Base-by-base conservation (phyloP, 1,284 basidiomycete species). In the Takashimella koratensis region DNA sequence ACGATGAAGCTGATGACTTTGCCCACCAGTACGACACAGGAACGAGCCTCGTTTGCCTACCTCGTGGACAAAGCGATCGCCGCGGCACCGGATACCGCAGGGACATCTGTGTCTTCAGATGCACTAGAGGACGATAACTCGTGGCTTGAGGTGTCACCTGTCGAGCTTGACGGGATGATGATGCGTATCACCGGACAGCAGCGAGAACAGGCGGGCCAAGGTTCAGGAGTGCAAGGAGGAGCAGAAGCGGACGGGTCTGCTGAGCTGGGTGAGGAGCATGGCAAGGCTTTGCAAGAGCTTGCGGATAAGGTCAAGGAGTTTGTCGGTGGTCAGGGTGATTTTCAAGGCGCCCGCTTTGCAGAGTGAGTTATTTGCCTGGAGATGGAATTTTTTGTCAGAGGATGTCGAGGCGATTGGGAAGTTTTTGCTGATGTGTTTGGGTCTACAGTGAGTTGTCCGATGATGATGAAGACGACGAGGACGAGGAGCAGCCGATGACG, bases 291-390 rank as follows among this genome's bases (percentile, higher is more conserved):
- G 43, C 83, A 84, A 62, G 81, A 83, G 58, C 79, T 97, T 47
- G 91, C 93, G 10, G 78, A 82, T 58, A 89, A 90, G 71, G 88
- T 97, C 0, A 86, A 90, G 66, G 79, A 80, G 25, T 97, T 97
- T 68, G 84, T 97, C 2, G 86, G 91, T 62, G 90, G 88, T 2
- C 77, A 92, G 69, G 93, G 93, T 4, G 86, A 88, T 59, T 58
- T 95, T 4, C 86, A 90, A 62, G 93, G 93, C 1, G 93, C 90
- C 0, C 76, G 80, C 57, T 94, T 97, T 66, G 83, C 86, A 47
- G 92, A 94, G 91, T 95, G 75, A 66, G 88, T 77, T 10, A 49
- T 26, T 30, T n/a, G 23, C 50, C 48, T 24, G 40, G 20, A 4
- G 42, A 40, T 21, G 5, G 42, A 45, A 24, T n/a, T 25, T 27